phyloP scores from a whole-genome alignment of 2,329 filamentous ascomycete species.

The Pseudogymnoascus verrucosus region DNA sequence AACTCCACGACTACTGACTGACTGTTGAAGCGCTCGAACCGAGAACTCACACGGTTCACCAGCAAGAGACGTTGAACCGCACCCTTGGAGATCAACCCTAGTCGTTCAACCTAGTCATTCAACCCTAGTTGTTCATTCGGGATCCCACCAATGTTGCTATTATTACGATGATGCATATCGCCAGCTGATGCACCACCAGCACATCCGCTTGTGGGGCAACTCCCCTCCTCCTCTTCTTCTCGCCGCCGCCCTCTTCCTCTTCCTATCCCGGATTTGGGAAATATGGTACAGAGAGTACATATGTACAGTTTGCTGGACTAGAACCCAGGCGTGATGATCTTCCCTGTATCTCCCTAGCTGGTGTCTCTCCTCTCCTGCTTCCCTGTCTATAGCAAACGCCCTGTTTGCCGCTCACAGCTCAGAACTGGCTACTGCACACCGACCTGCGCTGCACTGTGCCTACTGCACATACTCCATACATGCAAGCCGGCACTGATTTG shows the following conservation, averaged over 20 bases:
- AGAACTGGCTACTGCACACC: neutral
- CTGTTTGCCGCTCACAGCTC: neutral
- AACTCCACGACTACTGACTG: neutral
- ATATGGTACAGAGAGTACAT: neutral
- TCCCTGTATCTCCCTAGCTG: neutral
- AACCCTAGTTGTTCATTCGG: neutral
- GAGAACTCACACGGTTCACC: neutral
- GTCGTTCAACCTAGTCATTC: neutral
- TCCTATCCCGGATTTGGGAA: conserved; percentile 4
- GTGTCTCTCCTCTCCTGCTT: neutral
- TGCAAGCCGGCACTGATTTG: conserved; percentile 3
- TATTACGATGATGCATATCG: conserved; percentile 1
- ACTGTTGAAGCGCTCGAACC: neutral
- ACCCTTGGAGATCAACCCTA: conserved; percentile 7
- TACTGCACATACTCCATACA: neutral
- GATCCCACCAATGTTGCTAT: conserved; percentile 1
- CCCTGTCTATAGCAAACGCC: conserved; percentile 1
- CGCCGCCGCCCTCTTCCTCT: neutral
- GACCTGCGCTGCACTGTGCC: neutral
- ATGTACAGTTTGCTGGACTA: neutral
- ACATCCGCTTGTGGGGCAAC: neutral
- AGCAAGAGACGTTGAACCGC: neutral
- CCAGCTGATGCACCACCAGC: conserved; percentile 5
- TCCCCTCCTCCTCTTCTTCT: neutral
- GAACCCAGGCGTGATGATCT: neutral